Evolutionary conservation across 176 grass and related monocot species (phyloP).

Genomic region (Oryza meridionalis): DNA sequence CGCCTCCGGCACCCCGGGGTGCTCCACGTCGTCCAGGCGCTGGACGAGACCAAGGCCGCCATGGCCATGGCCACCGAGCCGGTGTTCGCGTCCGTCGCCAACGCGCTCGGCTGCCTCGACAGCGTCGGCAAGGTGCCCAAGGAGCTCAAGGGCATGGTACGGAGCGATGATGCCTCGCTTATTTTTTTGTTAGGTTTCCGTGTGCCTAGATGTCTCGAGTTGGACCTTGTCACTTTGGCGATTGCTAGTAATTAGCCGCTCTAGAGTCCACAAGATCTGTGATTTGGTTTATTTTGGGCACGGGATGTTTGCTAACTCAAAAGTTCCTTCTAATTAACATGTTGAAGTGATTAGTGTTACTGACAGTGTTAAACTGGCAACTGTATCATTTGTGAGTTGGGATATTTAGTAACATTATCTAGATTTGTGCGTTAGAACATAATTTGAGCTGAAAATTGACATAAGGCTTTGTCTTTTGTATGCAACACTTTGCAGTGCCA

Average conservation of each 20-base stretch:
- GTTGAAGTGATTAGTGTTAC: slow-evolving; percentile 14
- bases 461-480: not conserved
- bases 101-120: slow-evolving; percentile 79
- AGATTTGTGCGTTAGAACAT: slow-evolving; percentile 13
- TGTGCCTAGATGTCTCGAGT: not conserved
- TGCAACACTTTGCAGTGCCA: not conserved
- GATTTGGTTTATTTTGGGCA: slow-evolving; percentile 16
- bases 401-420: not conserved
- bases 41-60: slow-evolving; percentile 96
- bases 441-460: slow-evolving; percentile 3
- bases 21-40: slow-evolving; percentile 95
- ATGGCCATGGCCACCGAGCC: slow-evolving; percentile 99
- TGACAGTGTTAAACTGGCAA: not conserved
- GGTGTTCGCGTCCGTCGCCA: slow-evolving; percentile 81
- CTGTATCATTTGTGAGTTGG: not conserved
- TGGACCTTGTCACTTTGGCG: not conserved
- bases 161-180: not conserved
- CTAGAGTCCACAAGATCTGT: slow-evolving; percentile 24
- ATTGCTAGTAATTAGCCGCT: slow-evolving; percentile 8
- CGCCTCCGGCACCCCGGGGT: slow-evolving; percentile 95
- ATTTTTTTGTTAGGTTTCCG: not conserved
- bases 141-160: slow-evolving; percentile 97
- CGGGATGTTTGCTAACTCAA: not conserved
- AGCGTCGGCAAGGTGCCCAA: slow-evolving; percentile 84
- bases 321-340: not conserved